These are phyloP conservation scores for Cryptosporidium bovis DNA, from an alignment of 169 alveolate genomes.

Conservation along the genomic window DNA sequence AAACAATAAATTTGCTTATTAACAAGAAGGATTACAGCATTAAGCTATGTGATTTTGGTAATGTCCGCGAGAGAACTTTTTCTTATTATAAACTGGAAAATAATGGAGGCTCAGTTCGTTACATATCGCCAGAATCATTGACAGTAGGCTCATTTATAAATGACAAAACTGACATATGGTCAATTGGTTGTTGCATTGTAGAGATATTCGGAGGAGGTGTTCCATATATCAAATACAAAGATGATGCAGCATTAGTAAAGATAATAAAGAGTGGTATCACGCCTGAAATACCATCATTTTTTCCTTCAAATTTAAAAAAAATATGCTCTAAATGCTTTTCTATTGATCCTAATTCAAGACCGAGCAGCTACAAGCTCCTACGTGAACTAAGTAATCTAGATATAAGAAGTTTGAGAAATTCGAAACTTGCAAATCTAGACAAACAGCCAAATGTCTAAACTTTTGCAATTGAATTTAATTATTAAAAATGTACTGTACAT, in stretches of 20 bases:
- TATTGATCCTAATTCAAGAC: slow-evolving; percentile 54
- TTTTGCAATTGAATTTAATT: too few species aligned
- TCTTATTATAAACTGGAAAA: slow-evolving; percentile 82
- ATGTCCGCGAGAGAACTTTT: slow-evolving; percentile 79
- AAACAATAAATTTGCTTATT: slow-evolving; percentile 84
- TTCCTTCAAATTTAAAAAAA: slow-evolving; percentile 20
- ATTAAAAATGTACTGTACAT: too few species aligned
- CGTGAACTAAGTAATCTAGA: slow-evolving; percentile 25
- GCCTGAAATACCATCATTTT: slow-evolving; percentile 60
- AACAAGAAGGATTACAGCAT: slow-evolving; percentile 79
- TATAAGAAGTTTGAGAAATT: slow-evolving; percentile 10
- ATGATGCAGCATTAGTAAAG: slow-evolving; percentile 43
- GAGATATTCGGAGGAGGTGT: slow-evolving; percentile 85
- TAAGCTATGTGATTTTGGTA: slow-evolving; percentile 85
- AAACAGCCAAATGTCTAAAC: slow-evolving; percentile 15
- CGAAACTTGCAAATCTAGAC: slow-evolving; percentile 44
- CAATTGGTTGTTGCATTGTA: slow-evolving; percentile 84
- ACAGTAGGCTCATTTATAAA: slow-evolving; percentile 79
- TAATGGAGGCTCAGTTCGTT: slow-evolving; percentile 86
- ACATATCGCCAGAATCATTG: slow-evolving; percentile 87
- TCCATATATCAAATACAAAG: slow-evolving; percentile 81
- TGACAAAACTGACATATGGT: slow-evolving; percentile 86
- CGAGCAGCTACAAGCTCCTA: slow-evolving; percentile 7
- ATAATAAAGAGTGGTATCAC: slow-evolving; percentile 24
- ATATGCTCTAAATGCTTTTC: slow-evolving; percentile 49